Evolutionary conservation across 148 eudicot species (phyloP), one percentile per base, ranked within the genome.

Genomic region (Hydrangea macrophylla): DNA sequence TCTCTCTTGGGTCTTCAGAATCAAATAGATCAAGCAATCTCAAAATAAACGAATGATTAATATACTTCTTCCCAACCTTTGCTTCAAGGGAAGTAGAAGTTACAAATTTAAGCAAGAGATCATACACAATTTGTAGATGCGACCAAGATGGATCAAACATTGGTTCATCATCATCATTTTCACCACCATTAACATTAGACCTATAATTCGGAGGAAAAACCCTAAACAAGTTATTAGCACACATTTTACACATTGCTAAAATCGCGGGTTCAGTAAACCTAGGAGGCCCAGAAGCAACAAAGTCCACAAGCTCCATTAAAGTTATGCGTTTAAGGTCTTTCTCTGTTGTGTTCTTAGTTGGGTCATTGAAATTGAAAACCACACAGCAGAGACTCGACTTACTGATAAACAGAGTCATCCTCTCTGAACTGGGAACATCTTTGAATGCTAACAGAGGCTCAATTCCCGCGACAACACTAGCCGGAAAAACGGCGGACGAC

Each of bases 1-100:
- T 78, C 67, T 92, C 98, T 70, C 98, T 81, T 17, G 98, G 96
- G 86, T 92, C 98, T 71, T 90, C 98, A 0, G 96, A 90, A 58
- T 93, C 96, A 70, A 93, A 86, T 36, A 93, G 83, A 75, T 93
- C 96, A 33, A 93, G 84, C 75, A 90, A 69, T 75, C 71, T 83
- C 59, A 78, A 68, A 48, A 93, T 88, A 70, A 93, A 90, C 0
- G 88, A 74, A 70, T 90, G 92, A 59, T 85, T 83, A 39, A 93
- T 74, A 62, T 93, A 93, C 77, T 93, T 93, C 70, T 93, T 93
- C 0, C 92, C 96, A 28, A 82, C 72, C 78, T 93, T 93, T 2
- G 95, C 84, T 73, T 93, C 98, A 28, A 93, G 80, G 6, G 96
- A 86, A 13, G 92, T 26, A 2, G 89, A 93, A 55, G 78, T 90